Evolutionary conservation across 2,329 filamentous ascomycete genomes (phyloP), one percentile per base, ranked within the genome.

Genomic region (Aspergillus unguis): DNA sequence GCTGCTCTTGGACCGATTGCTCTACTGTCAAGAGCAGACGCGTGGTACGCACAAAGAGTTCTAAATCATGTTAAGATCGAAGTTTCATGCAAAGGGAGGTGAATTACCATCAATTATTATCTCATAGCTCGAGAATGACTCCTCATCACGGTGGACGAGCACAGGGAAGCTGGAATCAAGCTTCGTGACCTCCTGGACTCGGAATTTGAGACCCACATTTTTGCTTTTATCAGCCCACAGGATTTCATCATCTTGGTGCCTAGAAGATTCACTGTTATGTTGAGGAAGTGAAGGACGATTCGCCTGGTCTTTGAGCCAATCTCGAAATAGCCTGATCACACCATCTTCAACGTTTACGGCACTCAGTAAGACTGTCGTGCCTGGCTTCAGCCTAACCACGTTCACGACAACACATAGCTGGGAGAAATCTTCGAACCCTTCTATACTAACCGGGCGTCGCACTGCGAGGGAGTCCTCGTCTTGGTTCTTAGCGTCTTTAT

Each of bases 391-490:
- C 65, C 85, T 85, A 55, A 90, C 85, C 35, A 95, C 70, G 62
- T 85, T 88, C 6, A 82, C 82, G 26, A 83, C 76, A 4, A 83
- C 80, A 65, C 86, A 87, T 8, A 94, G 77, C 70, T 94, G 88
- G 1, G 85, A 84, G 65, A 92, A 92, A 17, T 84, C 73, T 69
- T 91, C 88, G 56, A 83, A 80, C 1, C 80, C 80, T 58, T 92
- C 88, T 1, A 94, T 74, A 42, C 77, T 76, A 38, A 92, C 66
- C 6, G 80, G 80, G 53, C 87, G 81, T 10, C 75, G 79, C 1
- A 86, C 80, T 6, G 75, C 28, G 27, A 48, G 11, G n/a, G 50
- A 11, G 6, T 57, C 50, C 11, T 40, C 28, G 3, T 42, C 2
- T 23, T 38, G 7, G 27, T 44, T 38, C 29, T 49, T 27, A 33